Evolutionary conservation across 1,284 basidiomycete species (phyloP).

Genomic region (Afroboletus lepidellus): DNA sequence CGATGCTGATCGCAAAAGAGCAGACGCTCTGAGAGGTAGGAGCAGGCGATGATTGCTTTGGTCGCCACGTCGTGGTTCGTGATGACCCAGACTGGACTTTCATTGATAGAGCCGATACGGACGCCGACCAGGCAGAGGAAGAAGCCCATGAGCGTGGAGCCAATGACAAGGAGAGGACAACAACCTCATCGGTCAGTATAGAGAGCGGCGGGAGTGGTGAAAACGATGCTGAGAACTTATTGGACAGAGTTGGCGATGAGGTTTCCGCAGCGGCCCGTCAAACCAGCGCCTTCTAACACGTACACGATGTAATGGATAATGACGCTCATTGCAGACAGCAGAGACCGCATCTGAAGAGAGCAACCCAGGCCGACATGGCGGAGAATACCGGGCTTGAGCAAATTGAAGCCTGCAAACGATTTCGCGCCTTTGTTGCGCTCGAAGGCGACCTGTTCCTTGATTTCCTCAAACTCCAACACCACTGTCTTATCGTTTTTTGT

Average conservation of each 20-base stretch:
- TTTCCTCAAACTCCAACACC: slow-evolving; percentile 76
- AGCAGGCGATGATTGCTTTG: slow-evolving; percentile 71
- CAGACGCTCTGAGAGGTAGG: slow-evolving; percentile 76
- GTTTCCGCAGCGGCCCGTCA: slow-evolving; percentile 67
- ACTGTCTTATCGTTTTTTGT: slow-evolving; percentile 66
- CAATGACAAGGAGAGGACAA: slow-evolving; percentile 67
- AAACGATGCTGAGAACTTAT: slow-evolving; percentile 73
- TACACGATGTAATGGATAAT: slow-evolving; percentile 85
- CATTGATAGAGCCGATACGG: too few species aligned
- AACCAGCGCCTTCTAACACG: slow-evolving; percentile 74
- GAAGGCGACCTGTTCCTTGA: slow-evolving; percentile 68
- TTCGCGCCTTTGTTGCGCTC: slow-evolving; percentile 74
- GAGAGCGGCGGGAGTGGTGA: slow-evolving; percentile 72
- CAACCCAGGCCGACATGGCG: slow-evolving; percentile 60
- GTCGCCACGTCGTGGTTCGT: slow-evolving; percentile 53
- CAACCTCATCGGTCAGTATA: slow-evolving; percentile 80
- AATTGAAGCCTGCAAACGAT: slow-evolving; percentile 65
- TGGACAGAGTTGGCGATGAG: slow-evolving; percentile 77
- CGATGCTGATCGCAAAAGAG: slow-evolving; percentile 74
- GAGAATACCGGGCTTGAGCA: slow-evolving; percentile 57
- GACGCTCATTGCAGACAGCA: slow-evolving; percentile 60
- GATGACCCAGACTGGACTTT: slow-evolving; percentile 75
- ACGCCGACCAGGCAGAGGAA: slow-evolving; percentile 77
- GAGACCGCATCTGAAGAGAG: slow-evolving; percentile 64
- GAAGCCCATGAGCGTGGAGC: slow-evolving; percentile 69